Conservation (phyloP, 306 rosid species). For the Cajanus cajan region DNA sequence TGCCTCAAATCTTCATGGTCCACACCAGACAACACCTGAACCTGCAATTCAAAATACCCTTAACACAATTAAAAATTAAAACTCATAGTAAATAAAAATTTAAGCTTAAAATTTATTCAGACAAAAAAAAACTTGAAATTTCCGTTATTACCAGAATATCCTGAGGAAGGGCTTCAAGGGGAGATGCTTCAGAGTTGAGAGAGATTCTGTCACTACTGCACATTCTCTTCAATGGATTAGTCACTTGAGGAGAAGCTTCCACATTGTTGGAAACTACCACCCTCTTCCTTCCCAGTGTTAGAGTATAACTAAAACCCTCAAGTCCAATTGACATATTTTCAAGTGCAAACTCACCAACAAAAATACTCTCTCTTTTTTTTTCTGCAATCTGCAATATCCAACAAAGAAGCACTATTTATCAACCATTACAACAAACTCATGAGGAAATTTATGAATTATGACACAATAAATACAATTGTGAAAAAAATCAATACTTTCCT, state of each 20-base stretch:
- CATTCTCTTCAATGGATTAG: slow-evolving; percentile 51
- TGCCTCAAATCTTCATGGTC: slow-evolving; percentile 73
- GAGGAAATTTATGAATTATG: neutral
- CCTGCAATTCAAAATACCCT: slow-evolving; percentile 37
- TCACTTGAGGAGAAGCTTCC: slow-evolving; percentile 23
- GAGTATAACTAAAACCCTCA: slow-evolving; percentile 30
- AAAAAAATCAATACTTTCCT: slow-evolving; percentile 20
- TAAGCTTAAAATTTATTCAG: neutral
- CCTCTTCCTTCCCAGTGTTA: slow-evolving; percentile 60
- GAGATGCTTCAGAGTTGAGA: slow-evolving; percentile 32
- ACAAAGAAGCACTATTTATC: neutral
- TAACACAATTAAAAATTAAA: neutral
- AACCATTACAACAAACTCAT: neutral
- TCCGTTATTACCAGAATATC: slow-evolving; percentile 65
- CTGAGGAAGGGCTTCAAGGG: slow-evolving; percentile 63
- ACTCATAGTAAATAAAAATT: neutral
- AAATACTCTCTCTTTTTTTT: neutral
- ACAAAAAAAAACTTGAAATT: neutral
- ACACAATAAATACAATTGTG: neutral
- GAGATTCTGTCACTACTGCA: slow-evolving; percentile 28
- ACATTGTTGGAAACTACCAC: slow-evolving; percentile 34
- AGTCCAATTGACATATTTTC: slow-evolving; percentile 33
- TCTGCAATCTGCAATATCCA: neutral
- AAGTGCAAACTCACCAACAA: neutral
- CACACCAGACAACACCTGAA: slow-evolving; percentile 60